Evolutionary conservation across 2,329 filamentous ascomycete genomes (phyloP).

Genomic region (Geosmithia putterillii): DNA sequence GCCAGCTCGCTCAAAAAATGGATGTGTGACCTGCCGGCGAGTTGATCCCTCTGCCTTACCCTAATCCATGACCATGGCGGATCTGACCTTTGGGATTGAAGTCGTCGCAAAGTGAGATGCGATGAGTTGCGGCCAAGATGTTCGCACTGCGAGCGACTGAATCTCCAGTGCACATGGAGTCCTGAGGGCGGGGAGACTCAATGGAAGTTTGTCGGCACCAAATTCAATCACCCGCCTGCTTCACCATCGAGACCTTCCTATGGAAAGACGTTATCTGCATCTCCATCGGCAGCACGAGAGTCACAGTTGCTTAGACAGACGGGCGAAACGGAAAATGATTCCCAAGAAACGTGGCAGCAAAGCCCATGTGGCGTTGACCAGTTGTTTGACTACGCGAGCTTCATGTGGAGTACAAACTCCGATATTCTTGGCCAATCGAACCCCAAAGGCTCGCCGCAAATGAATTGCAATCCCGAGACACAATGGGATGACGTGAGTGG

Average conservation of each 20-base stretch:
- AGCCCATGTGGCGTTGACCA: conserved; percentile 13
- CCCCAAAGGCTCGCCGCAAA: background rate
- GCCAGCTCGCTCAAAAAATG: conserved; percentile 5
- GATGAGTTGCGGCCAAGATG: conserved; percentile 4
- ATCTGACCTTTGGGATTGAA: conserved; percentile 7
- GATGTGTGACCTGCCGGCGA: conserved; percentile 31
- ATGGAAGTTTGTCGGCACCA: too few relatives aligned
- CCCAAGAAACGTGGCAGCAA: background rate
- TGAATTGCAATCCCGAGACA: conserved; percentile 9
- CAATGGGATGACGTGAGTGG: too few relatives aligned
- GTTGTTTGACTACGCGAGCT: conserved; percentile 33
- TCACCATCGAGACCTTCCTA: too few relatives aligned
- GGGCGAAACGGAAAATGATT: background rate
- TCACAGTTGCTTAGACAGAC: background rate
- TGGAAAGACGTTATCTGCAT: too few relatives aligned
- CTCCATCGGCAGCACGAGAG: background rate
- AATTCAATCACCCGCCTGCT: background rate
- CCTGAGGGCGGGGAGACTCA: background rate
- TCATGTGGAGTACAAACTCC: conserved; percentile 27
- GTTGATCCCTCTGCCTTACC: conserved; percentile 5
- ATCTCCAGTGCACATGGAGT: conserved; percentile 22
- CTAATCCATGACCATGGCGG: background rate
- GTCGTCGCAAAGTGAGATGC: conserved; percentile 5
- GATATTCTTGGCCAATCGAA: conserved; percentile 14
- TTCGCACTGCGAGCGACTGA: conserved; percentile 5